A percentile compares a stretch with the other conserved stretches of the same genome.
Conservation (phyloP, 78 protist genomes). For the slime mould (Dictyostelium discoideum) region DNA sequence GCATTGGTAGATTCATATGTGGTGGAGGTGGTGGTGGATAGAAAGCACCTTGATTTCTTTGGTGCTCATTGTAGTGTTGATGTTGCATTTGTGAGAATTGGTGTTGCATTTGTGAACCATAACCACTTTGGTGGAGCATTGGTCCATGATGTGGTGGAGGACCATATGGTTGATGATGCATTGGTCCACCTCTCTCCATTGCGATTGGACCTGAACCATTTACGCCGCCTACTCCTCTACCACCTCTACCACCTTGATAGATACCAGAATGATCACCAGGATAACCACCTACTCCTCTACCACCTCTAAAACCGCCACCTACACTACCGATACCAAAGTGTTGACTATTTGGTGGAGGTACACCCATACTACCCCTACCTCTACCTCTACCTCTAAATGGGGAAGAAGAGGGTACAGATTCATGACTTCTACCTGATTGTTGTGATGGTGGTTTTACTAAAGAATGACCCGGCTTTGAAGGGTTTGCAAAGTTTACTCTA, state of each 20-base stretch:
- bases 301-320: neutral
- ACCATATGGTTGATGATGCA: neutral
- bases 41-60: neutral
- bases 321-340: neutral
- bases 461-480: slow-evolving; percentile 46
- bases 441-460: slow-evolving; percentile 1
- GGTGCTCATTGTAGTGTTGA: neutral
- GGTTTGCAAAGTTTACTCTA: slow-evolving; percentile 74
- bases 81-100: neutral
- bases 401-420: neutral
- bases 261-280: neutral
- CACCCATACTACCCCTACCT: slow-evolving; percentile 13
- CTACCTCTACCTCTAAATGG: neutral
- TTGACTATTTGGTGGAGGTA: neutral
- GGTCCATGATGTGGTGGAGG: neutral
- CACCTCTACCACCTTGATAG: neutral
- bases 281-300: neutral
- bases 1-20: neutral
- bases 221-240: neutral
- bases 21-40: neutral
- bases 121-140: neutral
- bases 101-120: neutral
- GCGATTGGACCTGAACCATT: neutral
- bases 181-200: neutral
- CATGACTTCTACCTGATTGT: neutral